These are phyloP conservation scores for Heliosperma pusillum DNA, from an alignment of 148 eudicot genomes.

Conservation along the genomic window DNA sequence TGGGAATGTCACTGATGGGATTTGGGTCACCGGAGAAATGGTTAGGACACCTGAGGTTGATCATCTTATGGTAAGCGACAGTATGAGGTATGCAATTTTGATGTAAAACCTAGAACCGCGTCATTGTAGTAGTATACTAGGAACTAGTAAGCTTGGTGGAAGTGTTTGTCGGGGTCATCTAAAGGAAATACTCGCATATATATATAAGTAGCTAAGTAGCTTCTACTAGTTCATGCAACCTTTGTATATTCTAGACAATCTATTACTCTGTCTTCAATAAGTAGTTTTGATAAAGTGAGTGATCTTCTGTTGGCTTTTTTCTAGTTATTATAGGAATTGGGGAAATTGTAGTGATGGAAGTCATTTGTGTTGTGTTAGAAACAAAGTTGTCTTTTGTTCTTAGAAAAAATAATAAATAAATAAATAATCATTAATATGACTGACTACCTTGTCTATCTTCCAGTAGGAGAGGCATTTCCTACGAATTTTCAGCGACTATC, in stretches of 20 bases:
- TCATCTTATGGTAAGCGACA: slow-evolving; percentile 72
- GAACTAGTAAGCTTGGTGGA: background rate
- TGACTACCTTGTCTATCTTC: background rate
- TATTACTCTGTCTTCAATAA: background rate
- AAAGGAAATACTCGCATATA: background rate
- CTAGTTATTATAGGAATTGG: background rate
- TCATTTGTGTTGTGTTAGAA: background rate
- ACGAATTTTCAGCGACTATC: background rate
- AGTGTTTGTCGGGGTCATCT: background rate
- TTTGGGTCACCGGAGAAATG: slow-evolving; percentile 56
- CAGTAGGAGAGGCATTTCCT: background rate
- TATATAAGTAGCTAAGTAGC: background rate
- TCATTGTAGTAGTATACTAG: background rate
- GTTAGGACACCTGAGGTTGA: slow-evolving; percentile 49
- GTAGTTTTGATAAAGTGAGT: background rate
- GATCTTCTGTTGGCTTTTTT: background rate
- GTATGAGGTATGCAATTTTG: slow-evolving; percentile 70
- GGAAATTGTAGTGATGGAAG: background rate
- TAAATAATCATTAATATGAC: background rate
- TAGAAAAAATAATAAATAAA: background rate
- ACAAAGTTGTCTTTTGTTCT: background rate
- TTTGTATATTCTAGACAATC: background rate
- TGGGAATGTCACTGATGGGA: slow-evolving; percentile 42
- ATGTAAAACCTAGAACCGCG: slow-evolving; percentile 34
- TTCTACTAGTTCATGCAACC: slow-evolving; percentile 4